Evolutionary conservation across 2,329 filamentous ascomycete species (phyloP).

Genomic region (Clonostachys sp.): DNA sequence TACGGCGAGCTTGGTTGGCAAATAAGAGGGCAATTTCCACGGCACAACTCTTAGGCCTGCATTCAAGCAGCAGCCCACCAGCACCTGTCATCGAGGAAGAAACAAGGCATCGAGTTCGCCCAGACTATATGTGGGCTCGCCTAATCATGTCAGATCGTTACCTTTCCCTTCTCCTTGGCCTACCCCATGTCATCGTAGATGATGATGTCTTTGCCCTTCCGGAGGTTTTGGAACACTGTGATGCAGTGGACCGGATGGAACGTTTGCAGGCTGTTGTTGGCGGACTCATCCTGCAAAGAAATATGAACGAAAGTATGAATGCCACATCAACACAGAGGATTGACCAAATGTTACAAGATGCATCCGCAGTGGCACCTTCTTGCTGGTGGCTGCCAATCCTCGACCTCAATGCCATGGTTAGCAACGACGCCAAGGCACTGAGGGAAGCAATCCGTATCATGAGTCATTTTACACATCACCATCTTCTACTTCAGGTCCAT

Average conservation of each 20-base stretch:
- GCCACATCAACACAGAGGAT: not conserved
- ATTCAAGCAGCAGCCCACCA: conserved; percentile 4
- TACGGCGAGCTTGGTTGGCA: conserved; percentile 49
- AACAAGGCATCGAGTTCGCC: conserved; percentile 10
- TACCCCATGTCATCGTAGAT: conserved; percentile 20
- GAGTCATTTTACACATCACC: not conserved
- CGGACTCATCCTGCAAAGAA: not conserved
- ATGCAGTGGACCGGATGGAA: not conserved
- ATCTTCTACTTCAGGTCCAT: not conserved
- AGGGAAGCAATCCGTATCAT: not conserved
- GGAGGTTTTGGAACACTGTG: not conserved
- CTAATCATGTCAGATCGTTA: conserved; percentile 45
- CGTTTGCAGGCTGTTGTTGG: not conserved
- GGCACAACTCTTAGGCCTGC: conserved; percentile 44
- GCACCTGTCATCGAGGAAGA: not conserved
- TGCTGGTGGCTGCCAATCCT: not conserved
- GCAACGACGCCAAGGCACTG: not conserved
- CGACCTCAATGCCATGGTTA: not conserved
- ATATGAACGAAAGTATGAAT: not conserved
- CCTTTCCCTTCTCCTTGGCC: conserved; percentile 43
- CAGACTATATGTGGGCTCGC: conserved; percentile 38
- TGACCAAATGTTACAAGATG: not conserved
- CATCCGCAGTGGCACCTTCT: not conserved
- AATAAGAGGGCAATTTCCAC: conserved; percentile 43
- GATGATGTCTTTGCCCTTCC: not conserved